phyloP scores from a whole-genome alignment of 805 yeast species.

The Alloascoidea africana region DNA sequence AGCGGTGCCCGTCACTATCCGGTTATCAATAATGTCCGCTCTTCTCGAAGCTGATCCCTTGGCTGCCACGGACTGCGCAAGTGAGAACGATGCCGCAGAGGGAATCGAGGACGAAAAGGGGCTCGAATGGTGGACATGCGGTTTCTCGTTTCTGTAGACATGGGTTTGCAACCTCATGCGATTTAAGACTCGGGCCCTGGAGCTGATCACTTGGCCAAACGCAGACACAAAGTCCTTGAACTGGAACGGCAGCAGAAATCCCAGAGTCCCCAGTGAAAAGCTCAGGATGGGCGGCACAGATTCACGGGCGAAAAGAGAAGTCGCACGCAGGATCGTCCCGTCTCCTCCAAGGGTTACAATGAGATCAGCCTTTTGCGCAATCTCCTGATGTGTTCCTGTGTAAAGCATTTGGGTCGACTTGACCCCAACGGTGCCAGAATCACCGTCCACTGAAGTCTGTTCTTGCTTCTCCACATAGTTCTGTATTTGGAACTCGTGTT shows the following conservation, averaged over 20 bases:
- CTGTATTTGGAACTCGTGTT: conserved; percentile 8
- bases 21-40: conserved; percentile 3
- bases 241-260: conserved; percentile 81
- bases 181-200: conserved; percentile 58
- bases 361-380: conserved; percentile 57
- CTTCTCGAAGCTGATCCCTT: neutral
- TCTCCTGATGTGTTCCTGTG: conserved; percentile 43
- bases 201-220: conserved; percentile 49
- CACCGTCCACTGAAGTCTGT: conserved; percentile 6
- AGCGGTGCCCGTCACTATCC: neutral
- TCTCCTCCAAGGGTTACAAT: conserved; percentile 92
- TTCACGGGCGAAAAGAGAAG: conserved; percentile 54
- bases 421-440: neutral
- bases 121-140: neutral
- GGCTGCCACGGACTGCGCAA: neutral
- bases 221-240: conserved; percentile 43
- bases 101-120: too few relatives aligned
- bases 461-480: conserved; percentile 6
- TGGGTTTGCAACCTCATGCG: conserved; percentile 69
- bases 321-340: conserved; percentile 82
- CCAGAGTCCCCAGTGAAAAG: conserved; percentile 82
- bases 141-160: conserved; percentile 8
- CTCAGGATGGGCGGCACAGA: conserved; percentile 81
- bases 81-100: conserved; percentile 4
- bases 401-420: conserved; percentile 20